A percentile compares a stretch with the other conserved stretches of the same genome.
These are phyloP conservation scores for Myriosclerotinia curreyana DNA, from an alignment of 2,329 filamentous ascomycete genomes.

Conservation along the genomic window DNA sequence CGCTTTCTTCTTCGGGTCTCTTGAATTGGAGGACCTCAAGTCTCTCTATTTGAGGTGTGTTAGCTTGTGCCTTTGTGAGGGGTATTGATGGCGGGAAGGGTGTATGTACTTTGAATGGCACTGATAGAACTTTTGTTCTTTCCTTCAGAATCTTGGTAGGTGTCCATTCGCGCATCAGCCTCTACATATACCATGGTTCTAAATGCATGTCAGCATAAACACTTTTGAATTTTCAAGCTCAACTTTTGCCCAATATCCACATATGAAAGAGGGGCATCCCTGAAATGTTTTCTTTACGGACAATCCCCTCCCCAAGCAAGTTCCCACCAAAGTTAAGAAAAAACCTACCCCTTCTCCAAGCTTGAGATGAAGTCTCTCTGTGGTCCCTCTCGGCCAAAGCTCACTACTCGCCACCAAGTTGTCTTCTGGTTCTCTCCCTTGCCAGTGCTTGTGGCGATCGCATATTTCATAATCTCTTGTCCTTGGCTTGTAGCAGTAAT, in stretches of 20 bases:
- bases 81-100: background rate
- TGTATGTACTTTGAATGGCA: slow-evolving; percentile 69
- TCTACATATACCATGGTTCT: slow-evolving; percentile 81
- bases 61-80: slow-evolving; percentile 6
- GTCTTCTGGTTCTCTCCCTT: slow-evolving; percentile 67
- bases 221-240: background rate
- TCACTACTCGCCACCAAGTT: slow-evolving; percentile 80
- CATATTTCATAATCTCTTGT: slow-evolving; percentile 72
- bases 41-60: slow-evolving; percentile 20
- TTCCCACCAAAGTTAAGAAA: slow-evolving; percentile 1
- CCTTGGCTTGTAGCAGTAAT: slow-evolving; percentile 66
- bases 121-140: slow-evolving; percentile 62
- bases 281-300: too few relatives aligned
- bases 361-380: slow-evolving; percentile 68
- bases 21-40: slow-evolving; percentile 24
- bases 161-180: slow-evolving; percentile 69
- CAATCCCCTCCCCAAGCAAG: background rate
- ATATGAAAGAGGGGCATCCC: background rate
- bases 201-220: slow-evolving; percentile 25
- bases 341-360: slow-evolving; percentile 79
- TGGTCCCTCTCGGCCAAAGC: slow-evolving; percentile 66
- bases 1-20: slow-evolving; percentile 3
- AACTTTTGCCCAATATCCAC: background rate
- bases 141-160: slow-evolving; percentile 68
- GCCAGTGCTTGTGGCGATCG: slow-evolving; percentile 68